Conservation (phyloP, 106 monocot genomes). For the Allium cepa region DNA sequence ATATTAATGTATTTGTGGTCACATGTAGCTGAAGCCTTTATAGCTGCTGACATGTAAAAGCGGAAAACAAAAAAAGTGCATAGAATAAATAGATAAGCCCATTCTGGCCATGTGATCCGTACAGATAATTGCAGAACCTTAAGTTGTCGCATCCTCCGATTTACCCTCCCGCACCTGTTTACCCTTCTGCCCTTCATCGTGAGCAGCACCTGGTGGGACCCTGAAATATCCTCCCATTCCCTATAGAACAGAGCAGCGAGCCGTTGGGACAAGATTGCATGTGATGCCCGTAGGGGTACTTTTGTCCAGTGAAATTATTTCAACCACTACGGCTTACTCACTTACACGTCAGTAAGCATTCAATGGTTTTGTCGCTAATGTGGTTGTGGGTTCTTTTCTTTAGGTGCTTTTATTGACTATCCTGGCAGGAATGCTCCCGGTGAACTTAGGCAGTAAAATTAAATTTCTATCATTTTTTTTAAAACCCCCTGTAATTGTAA, state of each 20-base stretch:
- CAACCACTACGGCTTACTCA: background rate
- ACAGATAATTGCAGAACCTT: background rate
- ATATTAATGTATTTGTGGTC: no score
- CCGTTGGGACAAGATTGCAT: background rate
- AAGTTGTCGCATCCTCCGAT: background rate
- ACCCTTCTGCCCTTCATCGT: background rate
- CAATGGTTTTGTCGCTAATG: background rate
- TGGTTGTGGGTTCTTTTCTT: background rate
- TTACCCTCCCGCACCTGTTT: background rate
- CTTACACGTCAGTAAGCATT: constrained; percentile 1
- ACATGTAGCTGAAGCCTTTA: no score
- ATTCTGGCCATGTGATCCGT: constrained; percentile 3
- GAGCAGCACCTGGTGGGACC: background rate
- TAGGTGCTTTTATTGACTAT: background rate
- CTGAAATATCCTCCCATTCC: background rate
- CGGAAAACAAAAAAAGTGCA: background rate
- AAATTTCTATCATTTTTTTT: no score
- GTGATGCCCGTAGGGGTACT: constrained; percentile 3
- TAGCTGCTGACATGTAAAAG: background rate
- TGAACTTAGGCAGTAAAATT: no score
- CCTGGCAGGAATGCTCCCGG: no score
- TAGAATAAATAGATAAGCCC: background rate
- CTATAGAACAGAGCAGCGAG: background rate
- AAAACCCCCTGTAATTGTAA: no score
- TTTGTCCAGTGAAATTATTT: background rate